Percentiles rank a stretch among this genome's conserved stretches.
These are phyloP conservation scores for Asterella californica DNA, from an alignment of 225 moss, liverwort and hornwort genomes.

Conservation along the genomic window DNA sequence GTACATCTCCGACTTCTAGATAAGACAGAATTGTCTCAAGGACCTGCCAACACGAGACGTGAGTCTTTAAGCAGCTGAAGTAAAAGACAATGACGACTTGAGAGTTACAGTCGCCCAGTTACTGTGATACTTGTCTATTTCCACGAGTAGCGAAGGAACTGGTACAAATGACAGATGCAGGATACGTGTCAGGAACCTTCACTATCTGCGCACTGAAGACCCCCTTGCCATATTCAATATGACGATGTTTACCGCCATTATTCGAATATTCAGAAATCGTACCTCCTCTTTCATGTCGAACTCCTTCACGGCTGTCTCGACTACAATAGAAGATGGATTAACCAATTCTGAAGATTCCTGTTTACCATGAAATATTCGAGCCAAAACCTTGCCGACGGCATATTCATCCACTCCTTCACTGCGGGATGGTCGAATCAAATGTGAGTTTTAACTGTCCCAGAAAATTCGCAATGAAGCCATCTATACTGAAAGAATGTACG, in stretches of 20 bases:
- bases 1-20: slow-evolving; percentile 68
- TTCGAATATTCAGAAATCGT: too few species aligned
- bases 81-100: too few species aligned
- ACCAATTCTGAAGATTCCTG: slow-evolving; percentile 32
- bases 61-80: not conserved
- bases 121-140: too few species aligned
- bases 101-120: too few species aligned
- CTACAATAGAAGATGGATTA: slow-evolving; percentile 40
- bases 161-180: too few species aligned
- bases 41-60: slow-evolving; percentile 54
- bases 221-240: not conserved
- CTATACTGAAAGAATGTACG: too few species aligned
- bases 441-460: too few species aligned
- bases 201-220: too few species aligned
- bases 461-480: too few species aligned
- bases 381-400: slow-evolving; percentile 74
- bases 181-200: not conserved
- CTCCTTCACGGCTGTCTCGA: slow-evolving; percentile 67
- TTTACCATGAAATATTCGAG: slow-evolving; percentile 57
- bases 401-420: slow-evolving; percentile 91
- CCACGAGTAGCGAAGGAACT: too few species aligned
- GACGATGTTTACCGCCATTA: not conserved
- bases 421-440: not conserved
- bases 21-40: slow-evolving; percentile 91
- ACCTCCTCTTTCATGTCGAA: slow-evolving; percentile 98